Base-by-base conservation (phyloP, 2,329 filamentous ascomycete species). In the Tolypocladium nubicola region DNA sequence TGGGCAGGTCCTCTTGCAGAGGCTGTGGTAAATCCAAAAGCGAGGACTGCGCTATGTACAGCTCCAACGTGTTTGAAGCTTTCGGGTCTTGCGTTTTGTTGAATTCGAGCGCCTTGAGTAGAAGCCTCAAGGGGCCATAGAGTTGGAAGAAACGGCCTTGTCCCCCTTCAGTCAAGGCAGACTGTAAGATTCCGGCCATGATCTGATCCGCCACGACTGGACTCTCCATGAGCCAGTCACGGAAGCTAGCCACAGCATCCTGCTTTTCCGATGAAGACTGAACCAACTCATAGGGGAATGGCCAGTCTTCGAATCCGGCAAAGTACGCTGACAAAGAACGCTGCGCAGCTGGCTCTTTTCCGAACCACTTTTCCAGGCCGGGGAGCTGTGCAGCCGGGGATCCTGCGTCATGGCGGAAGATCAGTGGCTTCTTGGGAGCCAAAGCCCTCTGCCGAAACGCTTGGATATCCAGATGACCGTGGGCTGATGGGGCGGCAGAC, bases 31-130 rank as follows among this genome's bases (percentile, higher is more conserved):
- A 79, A 57, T 88, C 81, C 4, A 77, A 67, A 2, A 97, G 77
- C 38, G 87, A 78, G 16, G 86, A 88, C 72, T 97, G 94, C 0
- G 93, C 92, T 56, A 97, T 85, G 69, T 97, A 97, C 3, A 97
- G 76, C n/a, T 77, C 72, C 2, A 73, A 57, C 4, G 60, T 63
- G 56, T 69, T 53, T 69, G 57, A 7, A 52, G 60, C 41, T 35
- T 58, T 50, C 37, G 39, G 0, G 50, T 57, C 54, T 60, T 66
- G 61, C 11, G 53, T 26, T 13, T 56, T 39, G 58, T 82, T 83
- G 68, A 77, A 83, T 54, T 75, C 67, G n/a, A 76, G 63, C 8
- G 76, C 79, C 53, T 83, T 78, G 19, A 87, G 71, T 52, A 95
- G 82, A 39, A 93, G 76, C 41, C 75, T 75, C 0, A 96, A 72